Conservation (phyloP, 371 early-diverging fungal genomes). For the Mortierella sp. region DNA sequence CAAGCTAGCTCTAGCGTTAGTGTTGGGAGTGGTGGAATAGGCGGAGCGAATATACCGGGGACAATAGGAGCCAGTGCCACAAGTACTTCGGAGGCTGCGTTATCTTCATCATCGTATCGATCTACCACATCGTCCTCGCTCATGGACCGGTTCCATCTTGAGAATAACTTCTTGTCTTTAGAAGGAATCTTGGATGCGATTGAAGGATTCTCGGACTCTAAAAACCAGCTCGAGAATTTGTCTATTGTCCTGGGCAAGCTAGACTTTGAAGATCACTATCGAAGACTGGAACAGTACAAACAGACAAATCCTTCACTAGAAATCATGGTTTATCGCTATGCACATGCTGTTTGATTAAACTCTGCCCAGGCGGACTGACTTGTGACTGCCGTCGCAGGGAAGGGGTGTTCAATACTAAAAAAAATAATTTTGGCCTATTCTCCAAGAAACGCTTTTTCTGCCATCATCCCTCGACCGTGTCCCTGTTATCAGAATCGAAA, state of each 20-base stretch:
- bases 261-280: slow-evolving; percentile 44
- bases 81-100: slow-evolving; percentile 1
- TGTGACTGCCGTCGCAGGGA: too few relatives aligned
- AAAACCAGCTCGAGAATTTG: slow-evolving; percentile 34
- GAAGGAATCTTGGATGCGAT: slow-evolving; percentile 51
- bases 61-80: slow-evolving; percentile 8
- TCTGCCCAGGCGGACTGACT: too few relatives aligned
- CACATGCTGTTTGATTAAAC: slow-evolving; percentile 34
- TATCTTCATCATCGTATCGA: slow-evolving; percentile 25
- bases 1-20: neutral
- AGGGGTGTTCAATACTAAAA: too few relatives aligned
- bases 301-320: slow-evolving; percentile 28
- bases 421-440: too few relatives aligned
- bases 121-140: slow-evolving; percentile 32
- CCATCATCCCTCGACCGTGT: too few relatives aligned
- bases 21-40: too few relatives aligned
- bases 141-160: slow-evolving; percentile 44
- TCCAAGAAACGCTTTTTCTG: too few relatives aligned
- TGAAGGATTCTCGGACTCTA: slow-evolving; percentile 33
- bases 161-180: slow-evolving; percentile 41
- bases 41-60: neutral
- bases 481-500: too few relatives aligned
- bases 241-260: slow-evolving; percentile 42
- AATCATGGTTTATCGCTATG: slow-evolving; percentile 45
- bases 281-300: slow-evolving; percentile 35